These are phyloP conservation scores for Lasiosphaeris hirsuta DNA, from an alignment of 495 filamentous ascomycete species.

Conservation along the genomic window DNA sequence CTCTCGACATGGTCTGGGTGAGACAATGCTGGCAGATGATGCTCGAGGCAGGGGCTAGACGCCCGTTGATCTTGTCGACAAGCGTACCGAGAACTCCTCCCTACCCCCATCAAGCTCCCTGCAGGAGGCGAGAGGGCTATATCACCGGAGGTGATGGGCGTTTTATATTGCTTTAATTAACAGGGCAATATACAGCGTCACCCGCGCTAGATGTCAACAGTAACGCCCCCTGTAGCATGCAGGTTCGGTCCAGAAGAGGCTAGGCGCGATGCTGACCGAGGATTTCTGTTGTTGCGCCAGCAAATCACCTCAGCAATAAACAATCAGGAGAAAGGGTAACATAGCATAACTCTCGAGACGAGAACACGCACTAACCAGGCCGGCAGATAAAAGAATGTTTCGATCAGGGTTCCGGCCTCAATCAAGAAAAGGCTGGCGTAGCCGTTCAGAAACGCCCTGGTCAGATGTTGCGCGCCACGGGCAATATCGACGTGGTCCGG, in stretches of 20 bases:
- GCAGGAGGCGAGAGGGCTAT: constrained; percentile 13
- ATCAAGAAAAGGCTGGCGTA: neutral
- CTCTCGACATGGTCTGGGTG: constrained; percentile 1
- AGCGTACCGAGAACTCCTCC: constrained; percentile 1
- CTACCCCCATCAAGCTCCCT: neutral
- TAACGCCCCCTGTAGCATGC: neutral
- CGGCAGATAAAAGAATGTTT: constrained; percentile 15
- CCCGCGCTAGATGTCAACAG: constrained; percentile 13
- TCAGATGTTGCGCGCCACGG: constrained; percentile 8
- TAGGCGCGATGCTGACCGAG: constrained; percentile 10
- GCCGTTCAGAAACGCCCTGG: neutral
- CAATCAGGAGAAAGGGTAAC: neutral
- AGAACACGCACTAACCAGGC: constrained; percentile 14
- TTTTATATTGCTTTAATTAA: constrained; percentile 29
- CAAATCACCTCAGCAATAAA: constrained; percentile 16
- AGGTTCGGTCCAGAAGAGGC: neutral
- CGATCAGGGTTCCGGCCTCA: neutral
- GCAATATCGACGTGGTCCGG: constrained; percentile 15
- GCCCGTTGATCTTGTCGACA: constrained; percentile 17
- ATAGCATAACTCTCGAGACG: constrained; percentile 10
- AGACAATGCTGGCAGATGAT: constrained; percentile 5
- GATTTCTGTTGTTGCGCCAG: constrained; percentile 5
- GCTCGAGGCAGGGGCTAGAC: constrained; percentile 14
- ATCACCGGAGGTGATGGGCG: constrained; percentile 29
- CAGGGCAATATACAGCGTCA: constrained; percentile 22